Evolutionary conservation across 164 flowering plant species (phyloP), one percentile per base, ranked within the genome.

Genomic region (Piper betle): DNA sequence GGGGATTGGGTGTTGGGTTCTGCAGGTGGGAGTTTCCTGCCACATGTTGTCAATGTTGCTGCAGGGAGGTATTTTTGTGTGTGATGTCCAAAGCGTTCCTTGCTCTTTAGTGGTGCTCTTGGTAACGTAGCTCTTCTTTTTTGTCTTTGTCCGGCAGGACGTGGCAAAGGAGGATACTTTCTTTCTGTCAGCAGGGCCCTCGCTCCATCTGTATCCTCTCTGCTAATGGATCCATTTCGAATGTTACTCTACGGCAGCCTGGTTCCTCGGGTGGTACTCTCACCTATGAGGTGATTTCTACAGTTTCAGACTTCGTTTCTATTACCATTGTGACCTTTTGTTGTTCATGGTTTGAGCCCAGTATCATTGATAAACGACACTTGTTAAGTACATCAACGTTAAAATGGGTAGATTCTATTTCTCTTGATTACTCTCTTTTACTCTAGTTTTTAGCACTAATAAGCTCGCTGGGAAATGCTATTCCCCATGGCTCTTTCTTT

Each of bases 211-310:
- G 97, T 62, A 64, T 91, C 68, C 87, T 91, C 60, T 88, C 96
- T 18, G 94, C 96, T 6, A 91, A 81, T 74, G 97, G 97, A 42
- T 73, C 92, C 46, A 72, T 91, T 74, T 88, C 96, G 0, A 86
- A 76, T 72, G 96, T 85, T 48, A 88, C 94, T 2, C 72, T 91
- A 70, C 84, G 87, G 17, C 94, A 88, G 68, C 87, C 94, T 5
- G 87, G 85, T 68, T 81, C 91, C 55, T 82, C 92, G 63, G 92
- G 90, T 16, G 96, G 96, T 43, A 71, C 76, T 41, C 69, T 88
- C 72, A 88, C 94, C 46, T 91, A 85, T 54, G 97, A 91, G 94
- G 97, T 57, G 73, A 64, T 77, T 33, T 66, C 53, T 39, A 0
- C 5, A 53, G 55, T 17, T 17, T 53, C 9, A 25, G 33, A 25